A percentile compares a stretch with the other conserved stretches of the same genome.
phyloP scores from a whole-genome alignment of 352 stramenopile genomes.

The Phytopythium montanum region DNA sequence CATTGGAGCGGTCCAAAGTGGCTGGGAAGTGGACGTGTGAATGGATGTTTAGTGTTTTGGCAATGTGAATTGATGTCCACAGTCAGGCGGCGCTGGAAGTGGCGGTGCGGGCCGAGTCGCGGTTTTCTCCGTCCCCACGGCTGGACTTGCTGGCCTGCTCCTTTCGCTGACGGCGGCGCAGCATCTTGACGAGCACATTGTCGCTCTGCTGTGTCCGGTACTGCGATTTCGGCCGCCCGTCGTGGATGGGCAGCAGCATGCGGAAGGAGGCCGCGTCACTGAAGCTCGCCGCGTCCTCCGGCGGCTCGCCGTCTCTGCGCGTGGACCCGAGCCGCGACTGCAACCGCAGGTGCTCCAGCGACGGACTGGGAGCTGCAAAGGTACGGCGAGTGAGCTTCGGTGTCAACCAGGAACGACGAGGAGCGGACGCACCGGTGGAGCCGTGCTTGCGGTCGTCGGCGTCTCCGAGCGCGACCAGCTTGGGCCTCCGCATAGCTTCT shows the following conservation, averaged over 20 bases:
- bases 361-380: slow-evolving; percentile 11
- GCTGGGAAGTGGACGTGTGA: too few species aligned
- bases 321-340: slow-evolving; percentile 31
- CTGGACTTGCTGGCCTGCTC: background rate
- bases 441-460: slow-evolving; percentile 19
- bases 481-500: slow-evolving; percentile 46
- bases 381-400: background rate
- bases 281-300: slow-evolving; percentile 28
- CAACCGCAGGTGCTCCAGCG: slow-evolving; percentile 17
- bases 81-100: background rate
- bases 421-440: slow-evolving; percentile 11
- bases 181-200: slow-evolving; percentile 60
- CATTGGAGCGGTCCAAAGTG: too few species aligned
- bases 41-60: too few species aligned
- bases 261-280: slow-evolving; percentile 47
- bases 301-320: slow-evolving; percentile 31
- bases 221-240: slow-evolving; percentile 27
- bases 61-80: too few species aligned
- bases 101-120: background rate
- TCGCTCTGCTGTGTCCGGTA: slow-evolving; percentile 39
- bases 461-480: slow-evolving; percentile 35
- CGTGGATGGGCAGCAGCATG: slow-evolving; percentile 57
- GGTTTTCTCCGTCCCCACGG: slow-evolving; percentile 1
- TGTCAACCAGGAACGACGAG: background rate
- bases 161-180: slow-evolving; percentile 33